phyloP scores from a whole-genome alignment of 495 filamentous ascomycete genomes.

The Neurospora pannonica region DNA sequence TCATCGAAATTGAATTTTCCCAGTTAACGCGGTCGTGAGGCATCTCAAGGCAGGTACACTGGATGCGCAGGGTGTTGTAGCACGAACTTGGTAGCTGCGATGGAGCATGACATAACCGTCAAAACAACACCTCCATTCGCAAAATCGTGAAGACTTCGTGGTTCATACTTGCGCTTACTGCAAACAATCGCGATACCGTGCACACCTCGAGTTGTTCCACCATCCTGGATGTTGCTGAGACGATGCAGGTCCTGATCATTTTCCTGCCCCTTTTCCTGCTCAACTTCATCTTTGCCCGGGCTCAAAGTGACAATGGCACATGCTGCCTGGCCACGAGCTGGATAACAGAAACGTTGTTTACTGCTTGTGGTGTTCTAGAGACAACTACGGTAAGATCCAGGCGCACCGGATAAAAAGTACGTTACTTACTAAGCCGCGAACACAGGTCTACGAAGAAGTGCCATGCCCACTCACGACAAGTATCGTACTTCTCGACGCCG shows the following conservation, averaged over 20 bases:
- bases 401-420: not conserved
- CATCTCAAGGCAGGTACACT: not conserved
- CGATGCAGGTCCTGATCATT: not conserved
- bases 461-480: conserved; percentile 2
- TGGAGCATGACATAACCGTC: not conserved
- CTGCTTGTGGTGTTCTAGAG: conserved; percentile 5
- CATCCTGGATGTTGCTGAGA: not conserved
- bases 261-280: not conserved
- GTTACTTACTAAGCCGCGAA: not conserved
- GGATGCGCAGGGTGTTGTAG: not conserved
- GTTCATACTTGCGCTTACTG: not conserved
- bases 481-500: conserved; percentile 6
- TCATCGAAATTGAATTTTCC: not conserved
- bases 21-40: not conserved
- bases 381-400: conserved; percentile 3
- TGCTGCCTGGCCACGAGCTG: conserved; percentile 9
- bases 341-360: conserved; percentile 14
- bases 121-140: not conserved
- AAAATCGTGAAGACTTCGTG: not conserved
- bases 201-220: not conserved
- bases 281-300: not conserved
- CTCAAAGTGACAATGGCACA: not conserved
- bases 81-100: not conserved
- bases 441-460: conserved; percentile 2
- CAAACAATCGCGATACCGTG: not conserved